These are phyloP conservation scores for Lunularia cruciata DNA, from an alignment of 225 moss, liverwort and hornwort species.

Conservation along the genomic window DNA sequence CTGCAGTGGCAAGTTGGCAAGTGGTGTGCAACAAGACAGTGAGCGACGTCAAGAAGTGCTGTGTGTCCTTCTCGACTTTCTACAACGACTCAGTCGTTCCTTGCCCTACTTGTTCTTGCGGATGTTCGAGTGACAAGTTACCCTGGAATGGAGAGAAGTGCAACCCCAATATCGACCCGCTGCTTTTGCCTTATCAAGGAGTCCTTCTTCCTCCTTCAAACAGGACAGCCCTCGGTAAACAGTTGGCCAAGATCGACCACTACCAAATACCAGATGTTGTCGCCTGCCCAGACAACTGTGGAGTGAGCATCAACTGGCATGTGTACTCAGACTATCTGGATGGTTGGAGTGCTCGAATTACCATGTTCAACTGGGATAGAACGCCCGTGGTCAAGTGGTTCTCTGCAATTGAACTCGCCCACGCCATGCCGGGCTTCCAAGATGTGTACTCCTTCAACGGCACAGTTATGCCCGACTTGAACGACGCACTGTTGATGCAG, in stretches of 20 bases:
- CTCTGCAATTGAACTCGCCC: slow-evolving; percentile 30
- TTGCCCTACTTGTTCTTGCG: slow-evolving; percentile 50
- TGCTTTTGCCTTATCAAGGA: slow-evolving; percentile 40
- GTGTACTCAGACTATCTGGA: slow-evolving; percentile 49
- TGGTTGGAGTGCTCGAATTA: slow-evolving; percentile 53
- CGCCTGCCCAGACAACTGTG: slow-evolving; percentile 53
- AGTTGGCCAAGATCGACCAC: slow-evolving; percentile 37
- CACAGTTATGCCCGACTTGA: slow-evolving; percentile 29
- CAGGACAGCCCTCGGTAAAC: slow-evolving; percentile 29
- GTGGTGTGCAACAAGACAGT: slow-evolving; percentile 36
- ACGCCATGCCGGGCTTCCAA: slow-evolving; percentile 43
- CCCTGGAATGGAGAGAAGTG: slow-evolving; percentile 42
- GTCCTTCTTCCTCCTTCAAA: slow-evolving; percentile 45
- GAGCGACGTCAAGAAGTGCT: slow-evolving; percentile 28
- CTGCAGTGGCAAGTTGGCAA: slow-evolving; percentile 51
- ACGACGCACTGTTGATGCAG: slow-evolving; percentile 46
- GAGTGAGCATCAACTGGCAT: slow-evolving; percentile 52
- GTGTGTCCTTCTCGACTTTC: slow-evolving; percentile 54
- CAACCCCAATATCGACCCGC: slow-evolving; percentile 26
- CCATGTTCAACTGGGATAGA: slow-evolving; percentile 45
- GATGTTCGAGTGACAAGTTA: slow-evolving; percentile 11
- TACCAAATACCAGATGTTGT: slow-evolving; percentile 20
- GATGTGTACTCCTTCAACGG: slow-evolving; percentile 47
- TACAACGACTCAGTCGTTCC: slow-evolving; percentile 49
- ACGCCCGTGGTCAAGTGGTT: slow-evolving; percentile 34